Base-by-base conservation (phyloP, 495 filamentous ascomycete genomes). In the Neurospora sp. region DNA sequence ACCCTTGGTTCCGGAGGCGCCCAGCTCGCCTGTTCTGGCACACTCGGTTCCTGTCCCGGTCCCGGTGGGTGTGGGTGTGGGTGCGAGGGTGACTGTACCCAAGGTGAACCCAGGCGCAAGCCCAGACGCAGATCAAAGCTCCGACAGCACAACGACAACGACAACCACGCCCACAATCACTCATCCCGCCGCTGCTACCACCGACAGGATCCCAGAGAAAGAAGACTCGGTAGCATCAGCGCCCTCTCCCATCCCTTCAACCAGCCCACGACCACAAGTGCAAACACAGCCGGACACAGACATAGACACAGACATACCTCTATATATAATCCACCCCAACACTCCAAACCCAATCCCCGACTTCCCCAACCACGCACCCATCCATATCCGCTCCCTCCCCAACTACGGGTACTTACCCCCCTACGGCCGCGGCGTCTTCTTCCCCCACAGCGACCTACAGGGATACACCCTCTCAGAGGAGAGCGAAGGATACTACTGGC, bases 241-340 rank as follows among this genome's bases (percentile, higher is more conserved):
- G 4, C 42, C 17, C 17, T 3, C 2, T 17, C 6, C 42, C 9
- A 53, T 1, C 3, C 9, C 3, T 3, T 10, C n/a, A 22, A 0
- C 45, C 8, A 48, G 3, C 8, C 2, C 8, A n/a, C 7, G 4
- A 0, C 9, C 45, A 8, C 44, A 20, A 20, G 1, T 4, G 3
- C 3, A 42, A 17, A 17, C 16, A 0, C 14, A 20, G 3, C 4
- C 3, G 4, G 17, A 12, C 4, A 22, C 42, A 37, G 35, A 41
- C 4, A 7, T 4, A 41, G 40, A 42, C 20, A 22, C 40, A 14
- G 2, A 17, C 6, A 6, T 44, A n/a, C n/a, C n/a, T n/a, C n/a
- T n/a, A 0, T 53, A 59, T 1, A 59, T 27, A 6, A 1, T n/a
- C 0, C 0, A 27, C 2, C 22, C 9, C 10, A 7, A 3, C 10